Percentiles rank a stretch among this genome's conserved stretches.
These are phyloP conservation scores for Aegilops longissima DNA, from an alignment of 176 grass and related monocot genomes.

Conservation along the genomic window DNA sequence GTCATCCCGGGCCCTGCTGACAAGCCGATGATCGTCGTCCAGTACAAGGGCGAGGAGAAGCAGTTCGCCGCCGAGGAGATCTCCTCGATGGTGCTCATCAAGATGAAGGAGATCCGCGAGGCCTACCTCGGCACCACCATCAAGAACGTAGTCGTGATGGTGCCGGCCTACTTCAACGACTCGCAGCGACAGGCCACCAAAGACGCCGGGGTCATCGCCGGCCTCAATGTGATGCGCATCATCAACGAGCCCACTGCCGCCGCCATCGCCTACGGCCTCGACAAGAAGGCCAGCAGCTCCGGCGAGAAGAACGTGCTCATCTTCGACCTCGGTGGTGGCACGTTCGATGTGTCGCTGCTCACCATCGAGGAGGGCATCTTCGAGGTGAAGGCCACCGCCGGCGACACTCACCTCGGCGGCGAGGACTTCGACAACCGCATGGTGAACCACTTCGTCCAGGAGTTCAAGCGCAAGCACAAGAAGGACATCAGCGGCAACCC, in stretches of 20 bases:
- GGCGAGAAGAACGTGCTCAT: slow-evolving; percentile 89
- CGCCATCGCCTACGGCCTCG: slow-evolving; percentile 82
- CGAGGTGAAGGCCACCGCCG: slow-evolving; percentile 92
- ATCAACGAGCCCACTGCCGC: slow-evolving; percentile 85
- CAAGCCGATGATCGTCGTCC: slow-evolving; percentile 90
- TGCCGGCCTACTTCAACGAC: slow-evolving; percentile 91
- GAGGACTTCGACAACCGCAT: slow-evolving; percentile 93
- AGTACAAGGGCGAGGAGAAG: slow-evolving; percentile 91
- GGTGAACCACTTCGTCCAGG: slow-evolving; percentile 92
- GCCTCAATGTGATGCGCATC: slow-evolving; percentile 88
- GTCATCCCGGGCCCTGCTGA: slow-evolving; percentile 72
- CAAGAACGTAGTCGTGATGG: slow-evolving; percentile 85
- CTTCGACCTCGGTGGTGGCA: slow-evolving; percentile 85
- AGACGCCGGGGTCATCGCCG: slow-evolving; percentile 73
- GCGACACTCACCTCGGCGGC: slow-evolving; percentile 88
- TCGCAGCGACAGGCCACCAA: slow-evolving; percentile 89
- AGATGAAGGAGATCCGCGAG: slow-evolving; percentile 89
- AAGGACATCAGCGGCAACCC: slow-evolving; percentile 87
- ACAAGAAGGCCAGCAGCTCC: slow-evolving; percentile 74
- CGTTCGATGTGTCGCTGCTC: slow-evolving; percentile 81
- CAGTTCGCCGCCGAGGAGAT: slow-evolving; percentile 83
- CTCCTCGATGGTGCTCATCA: slow-evolving; percentile 91
- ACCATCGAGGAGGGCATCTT: slow-evolving; percentile 97
- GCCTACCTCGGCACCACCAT: slow-evolving; percentile 83
- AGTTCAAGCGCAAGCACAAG: slow-evolving; percentile 84